These are phyloP conservation scores for Tephrocybe sp. DNA, from an alignment of 768 basidiomycete species.

Conservation along the genomic window DNA sequence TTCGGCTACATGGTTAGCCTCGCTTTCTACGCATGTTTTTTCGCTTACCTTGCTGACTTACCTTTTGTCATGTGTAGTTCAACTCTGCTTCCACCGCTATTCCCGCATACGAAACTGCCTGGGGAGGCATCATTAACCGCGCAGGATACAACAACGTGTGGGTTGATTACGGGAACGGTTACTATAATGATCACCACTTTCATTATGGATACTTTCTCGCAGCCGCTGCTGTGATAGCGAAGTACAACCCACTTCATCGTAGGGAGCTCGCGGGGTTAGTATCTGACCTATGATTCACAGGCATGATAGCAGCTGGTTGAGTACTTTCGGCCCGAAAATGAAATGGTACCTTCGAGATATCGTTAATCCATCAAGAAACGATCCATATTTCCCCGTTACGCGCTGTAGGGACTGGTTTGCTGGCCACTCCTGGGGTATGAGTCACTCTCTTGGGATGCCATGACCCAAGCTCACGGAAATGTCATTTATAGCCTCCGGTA, in stretches of 20 bases:
- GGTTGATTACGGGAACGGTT: slow-evolving; percentile 35
- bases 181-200: slow-evolving; percentile 37
- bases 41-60: background rate
- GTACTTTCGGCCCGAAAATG: slow-evolving; percentile 23
- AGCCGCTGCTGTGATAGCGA: slow-evolving; percentile 31
- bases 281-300: slow-evolving; percentile 8
- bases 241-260: slow-evolving; percentile 16
- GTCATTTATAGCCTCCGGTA: slow-evolving; percentile 28
- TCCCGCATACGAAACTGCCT: slow-evolving; percentile 33
- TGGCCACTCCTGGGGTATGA: slow-evolving; percentile 35
- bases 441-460: background rate
- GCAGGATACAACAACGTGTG: slow-evolving; percentile 27
- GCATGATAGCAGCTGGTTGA: slow-evolving; percentile 26
- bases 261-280: background rate
- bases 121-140: slow-evolving; percentile 35
- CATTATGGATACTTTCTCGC: slow-evolving; percentile 35
- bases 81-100: slow-evolving; percentile 19
- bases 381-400: slow-evolving; percentile 30
- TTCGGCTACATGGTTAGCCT: slow-evolving; percentile 25
- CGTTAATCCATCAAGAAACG: slow-evolving; percentile 30
- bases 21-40: background rate
- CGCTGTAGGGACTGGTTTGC: slow-evolving; percentile 36
- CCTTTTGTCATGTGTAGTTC: slow-evolving; percentile 11
- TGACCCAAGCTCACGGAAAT: background rate
- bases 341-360: slow-evolving; percentile 32